Evolutionary conservation across 2,329 filamentous ascomycete genomes (phyloP), one percentile per base, ranked within the genome.

Genomic region (Cladosporium sp.): DNA sequence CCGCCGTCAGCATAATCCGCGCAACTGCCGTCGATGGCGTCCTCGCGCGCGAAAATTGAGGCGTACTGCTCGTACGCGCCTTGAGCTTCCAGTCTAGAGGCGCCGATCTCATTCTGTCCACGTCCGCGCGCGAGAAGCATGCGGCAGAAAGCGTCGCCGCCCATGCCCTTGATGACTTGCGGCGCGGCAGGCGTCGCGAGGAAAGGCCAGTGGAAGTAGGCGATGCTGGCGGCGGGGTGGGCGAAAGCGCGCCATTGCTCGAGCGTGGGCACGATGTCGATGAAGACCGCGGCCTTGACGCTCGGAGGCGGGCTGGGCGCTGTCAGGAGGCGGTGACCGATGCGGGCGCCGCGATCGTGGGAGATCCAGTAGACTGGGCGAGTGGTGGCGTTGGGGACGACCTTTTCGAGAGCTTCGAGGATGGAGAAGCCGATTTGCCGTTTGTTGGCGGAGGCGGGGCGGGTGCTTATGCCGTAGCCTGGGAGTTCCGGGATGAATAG

Each of bases 141-240:
- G 23, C 72, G 72, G 23, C 73, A 74, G 73, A 78, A 84, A 8
- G 74, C 71, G 10, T 71, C 79, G 1, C 78, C 79, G 14, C 82
- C 82, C 60, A 78, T 77, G 4, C 76, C 76, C 57, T 73, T 70
- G 59, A 85, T 79, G 71, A 84, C 77, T 13, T 76, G 69, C 18
- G 79, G 77, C 1, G 82, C 81, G 0, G 80, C 64, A 6, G 80
- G 76, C 36, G 82, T 81, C 13, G 83, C 82, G 8, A 85, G 76
- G 46, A 85, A 78, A 3, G 83, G 77, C 83, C 83, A 85, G 74
- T 85, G 83, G 71, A 80, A 84, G 69, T 80, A 81, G 1, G 73
- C 75, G 5, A 71, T 70, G n/a, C 75, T 72, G 21, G 77, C 75
- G 1, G 68, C 67, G 10, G 81, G 77, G 59, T 79, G 69, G 7